Percentiles rank a stretch among this genome's conserved stretches.
phyloP scores from a whole-genome alignment of 2,329 filamentous ascomycete genomes.

The Colletotrichum sp. region DNA sequence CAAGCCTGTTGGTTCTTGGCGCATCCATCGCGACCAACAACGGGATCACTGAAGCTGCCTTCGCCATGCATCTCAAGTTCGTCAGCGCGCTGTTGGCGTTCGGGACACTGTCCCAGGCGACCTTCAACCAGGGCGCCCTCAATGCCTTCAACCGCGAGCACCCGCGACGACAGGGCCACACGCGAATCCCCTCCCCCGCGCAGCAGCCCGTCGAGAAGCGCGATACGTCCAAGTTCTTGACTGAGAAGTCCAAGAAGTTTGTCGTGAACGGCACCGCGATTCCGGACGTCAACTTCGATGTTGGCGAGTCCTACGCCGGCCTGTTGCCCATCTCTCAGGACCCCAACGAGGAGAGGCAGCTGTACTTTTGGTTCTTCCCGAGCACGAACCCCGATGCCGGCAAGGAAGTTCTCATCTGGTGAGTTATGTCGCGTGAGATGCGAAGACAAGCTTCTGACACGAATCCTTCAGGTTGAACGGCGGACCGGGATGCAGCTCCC shows the following conservation, averaged over 20 bases:
- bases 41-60: neutral
- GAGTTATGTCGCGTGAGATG: fast-evolving
- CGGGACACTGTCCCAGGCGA: neutral
- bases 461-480: slow-evolving; percentile 4
- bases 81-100: neutral
- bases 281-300: slow-evolving; percentile 73
- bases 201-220: neutral
- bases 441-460: neutral
- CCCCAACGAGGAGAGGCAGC: slow-evolving; percentile 50
- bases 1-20: neutral
- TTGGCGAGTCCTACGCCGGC: slow-evolving; percentile 71
- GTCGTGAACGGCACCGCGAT: slow-evolving; percentile 68
- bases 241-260: slow-evolving; percentile 39
- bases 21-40: neutral
- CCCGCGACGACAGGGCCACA: neutral
- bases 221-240: neutral
- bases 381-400: slow-evolving; percentile 52
- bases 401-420: slow-evolving; percentile 68
- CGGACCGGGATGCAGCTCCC: slow-evolving; percentile 59
- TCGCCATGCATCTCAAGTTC: neutral
- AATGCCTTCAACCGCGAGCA: neutral
- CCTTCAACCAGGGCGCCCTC: neutral
- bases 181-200: neutral
- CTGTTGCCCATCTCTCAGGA: slow-evolving; percentile 60
- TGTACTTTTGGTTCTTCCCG: slow-evolving; percentile 75